These are phyloP conservation scores for Tylopilus rubrobrunneus DNA, from an alignment of 768 basidiomycete genomes.

Conservation along the genomic window DNA sequence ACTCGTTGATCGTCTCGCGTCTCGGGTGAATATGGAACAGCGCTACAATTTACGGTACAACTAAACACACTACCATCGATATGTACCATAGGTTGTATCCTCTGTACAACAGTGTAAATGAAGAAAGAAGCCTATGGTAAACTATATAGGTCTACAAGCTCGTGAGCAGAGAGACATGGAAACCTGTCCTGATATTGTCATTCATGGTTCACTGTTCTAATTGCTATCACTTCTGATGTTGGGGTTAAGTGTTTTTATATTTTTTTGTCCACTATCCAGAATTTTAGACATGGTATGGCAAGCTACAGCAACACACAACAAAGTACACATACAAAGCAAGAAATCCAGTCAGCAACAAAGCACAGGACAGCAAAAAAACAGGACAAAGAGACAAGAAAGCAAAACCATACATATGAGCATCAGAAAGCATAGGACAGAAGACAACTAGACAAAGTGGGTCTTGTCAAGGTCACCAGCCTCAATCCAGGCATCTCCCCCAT, in stretches of 20 bases:
- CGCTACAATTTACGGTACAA: constrained; percentile 19
- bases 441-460: constrained; percentile 16
- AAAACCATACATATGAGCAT: background rate
- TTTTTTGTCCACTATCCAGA: background rate
- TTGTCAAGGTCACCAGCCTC: constrained; percentile 28
- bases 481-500: constrained; percentile 36
- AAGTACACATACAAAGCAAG: constrained; percentile 10
- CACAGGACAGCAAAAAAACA: constrained; percentile 3
- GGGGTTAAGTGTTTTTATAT: constrained; percentile 5
- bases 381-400: background rate
- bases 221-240: background rate
- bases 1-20: constrained; percentile 15
- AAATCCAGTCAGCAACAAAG: constrained; percentile 17
- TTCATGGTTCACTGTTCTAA: background rate
- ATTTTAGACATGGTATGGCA: constrained; percentile 8
- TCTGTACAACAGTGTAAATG: constrained; percentile 25
- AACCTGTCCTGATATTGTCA: background rate
- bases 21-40: background rate
- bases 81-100: constrained; percentile 22
- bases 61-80: constrained; percentile 5
- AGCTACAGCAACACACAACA: background rate
- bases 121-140: constrained; percentile 6
- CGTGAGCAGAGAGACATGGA: background rate
- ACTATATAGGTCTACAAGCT: background rate
- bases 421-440: background rate